Conservation (phyloP, 2,329 filamentous ascomycete species). For the Claviceps sp. region DNA sequence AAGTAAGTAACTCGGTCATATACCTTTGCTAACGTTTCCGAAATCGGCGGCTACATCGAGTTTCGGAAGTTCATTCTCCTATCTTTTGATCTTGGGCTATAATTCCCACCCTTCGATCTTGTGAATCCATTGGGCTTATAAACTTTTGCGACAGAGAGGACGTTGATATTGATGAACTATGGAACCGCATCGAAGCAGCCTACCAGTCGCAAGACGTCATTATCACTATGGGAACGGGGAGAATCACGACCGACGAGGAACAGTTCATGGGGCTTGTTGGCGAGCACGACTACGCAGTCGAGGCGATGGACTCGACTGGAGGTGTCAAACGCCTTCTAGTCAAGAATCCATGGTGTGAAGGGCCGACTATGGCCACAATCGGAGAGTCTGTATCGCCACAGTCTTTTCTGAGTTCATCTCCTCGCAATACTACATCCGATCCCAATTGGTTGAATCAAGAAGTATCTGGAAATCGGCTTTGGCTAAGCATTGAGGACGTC, state of each 20-base stretch:
- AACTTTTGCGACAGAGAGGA: slow-evolving; percentile 46
- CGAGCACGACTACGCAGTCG: slow-evolving; percentile 87
- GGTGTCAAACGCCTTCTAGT: slow-evolving; percentile 60
- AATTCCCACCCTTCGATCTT: not conserved
- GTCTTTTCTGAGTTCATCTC: slow-evolving; percentile 7
- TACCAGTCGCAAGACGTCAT: slow-evolving; percentile 72
- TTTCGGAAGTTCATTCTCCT: not conserved
- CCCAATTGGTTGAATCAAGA: not conserved
- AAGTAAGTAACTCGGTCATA: slow-evolving; percentile 28
- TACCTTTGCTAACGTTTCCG: not conserved
- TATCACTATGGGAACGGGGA: slow-evolving; percentile 80
- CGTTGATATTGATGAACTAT: slow-evolving; percentile 60
- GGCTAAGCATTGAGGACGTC: slow-evolving; percentile 82
- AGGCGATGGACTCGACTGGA: slow-evolving; percentile 55
- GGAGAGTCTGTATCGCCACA: slow-evolving; percentile 4
- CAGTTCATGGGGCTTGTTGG: slow-evolving; percentile 68
- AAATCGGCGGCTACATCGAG: not conserved
- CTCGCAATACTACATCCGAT: not conserved
- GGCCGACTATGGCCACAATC: slow-evolving; percentile 47
- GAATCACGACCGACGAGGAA: slow-evolving; percentile 64
- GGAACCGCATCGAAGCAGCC: slow-evolving; percentile 61
- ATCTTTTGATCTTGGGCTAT: not conserved
- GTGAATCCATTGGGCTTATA: not conserved
- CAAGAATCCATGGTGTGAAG: slow-evolving; percentile 93
- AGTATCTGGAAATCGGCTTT: slow-evolving; percentile 60